Base-by-base conservation (phyloP, 2,329 filamentous ascomycete genomes). In the Penicillium sp. region DNA sequence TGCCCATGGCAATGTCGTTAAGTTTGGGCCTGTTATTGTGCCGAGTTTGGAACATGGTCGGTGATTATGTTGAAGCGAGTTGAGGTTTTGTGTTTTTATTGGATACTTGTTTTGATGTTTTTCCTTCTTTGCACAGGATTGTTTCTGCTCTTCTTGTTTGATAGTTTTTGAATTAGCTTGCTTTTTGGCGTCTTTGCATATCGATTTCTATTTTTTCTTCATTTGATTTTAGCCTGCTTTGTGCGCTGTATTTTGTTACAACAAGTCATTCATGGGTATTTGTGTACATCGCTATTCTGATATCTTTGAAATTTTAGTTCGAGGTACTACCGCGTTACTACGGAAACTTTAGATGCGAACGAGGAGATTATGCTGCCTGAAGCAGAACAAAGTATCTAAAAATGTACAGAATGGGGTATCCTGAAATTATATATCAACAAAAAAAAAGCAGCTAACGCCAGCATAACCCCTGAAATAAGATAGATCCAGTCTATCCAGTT, bases 1-100 rank as follows among this genome's bases (percentile, higher is more conserved):
- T 0, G 83, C 85, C 1, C 93, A 88, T 72, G 88, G 84, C 36
- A 81, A 83, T 61, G 90, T 94, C 44, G 92, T 94, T 62, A 99
- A 99, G 78, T 99, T 96, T 71, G 94, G 94, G 0, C 94, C 94
- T 10, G 94, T 99, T 14, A 92, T 97, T 74, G 86, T 99, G 63
- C 94, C 94, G 36, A 91, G 87, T 74, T 74, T 93, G 59, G 89
- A 92, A 72, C 88, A 85, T 76, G 89, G 89, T 18, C 77, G 84
- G 65, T 89, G 53, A 60, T 18, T 7, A 8, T 6, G 23, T 23
- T 23, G 23, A 5, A 3, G 23, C 3, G 5, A 11, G n/a, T 35
- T 47, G 11, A 47, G 7, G 35, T 49, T 39, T 46, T 26, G 11
- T 53, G 11, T 14, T 29, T 19, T 16, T 53, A 34, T 47, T n/a